Conservation (phyloP, 805 yeast species). For the Yamadazyma scolyti region DNA sequence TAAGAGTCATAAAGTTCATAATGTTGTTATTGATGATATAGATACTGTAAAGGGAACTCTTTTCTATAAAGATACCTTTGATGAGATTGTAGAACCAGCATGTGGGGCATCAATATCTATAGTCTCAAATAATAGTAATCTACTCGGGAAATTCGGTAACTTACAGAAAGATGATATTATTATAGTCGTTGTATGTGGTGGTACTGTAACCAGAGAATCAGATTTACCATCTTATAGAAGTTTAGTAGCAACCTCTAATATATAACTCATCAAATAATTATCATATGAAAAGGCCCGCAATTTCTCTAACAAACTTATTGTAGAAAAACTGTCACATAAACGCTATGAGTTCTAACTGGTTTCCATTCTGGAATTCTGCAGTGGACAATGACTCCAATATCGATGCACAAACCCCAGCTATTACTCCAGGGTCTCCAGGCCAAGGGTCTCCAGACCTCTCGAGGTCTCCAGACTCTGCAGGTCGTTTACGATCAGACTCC, state of each 20-base stretch:
- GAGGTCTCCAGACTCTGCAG: neutral
- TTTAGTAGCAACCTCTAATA: no score
- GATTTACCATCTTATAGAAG: slow-evolving; percentile 6
- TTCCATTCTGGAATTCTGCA: slow-evolving; percentile 1
- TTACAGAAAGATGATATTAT: slow-evolving; percentile 19
- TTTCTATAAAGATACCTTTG: slow-evolving; percentile 19
- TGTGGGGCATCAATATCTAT: slow-evolving; percentile 27
- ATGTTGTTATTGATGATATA: slow-evolving; percentile 20
- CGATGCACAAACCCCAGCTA: neutral
- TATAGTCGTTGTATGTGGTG: slow-evolving; percentile 28
- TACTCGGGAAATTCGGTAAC: slow-evolving; percentile 9
- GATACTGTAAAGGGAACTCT: slow-evolving; percentile 22
- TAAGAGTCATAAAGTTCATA: slow-evolving; percentile 10
- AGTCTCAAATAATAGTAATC: slow-evolving; percentile 10
- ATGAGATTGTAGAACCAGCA: slow-evolving; percentile 27
- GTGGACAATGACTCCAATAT: neutral
- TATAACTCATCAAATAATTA: no score
- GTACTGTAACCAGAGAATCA: slow-evolving; percentile 12
- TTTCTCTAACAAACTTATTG: no score
- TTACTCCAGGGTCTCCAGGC: neutral
- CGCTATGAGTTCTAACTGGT: slow-evolving; percentile 6
- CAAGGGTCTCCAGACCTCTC: neutral
- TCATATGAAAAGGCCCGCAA: no score
- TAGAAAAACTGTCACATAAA: no score
- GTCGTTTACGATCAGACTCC: neutral